These are phyloP conservation scores for Arabidopsis arenosa DNA, from an alignment of 345 rosid species.

Conservation along the genomic window DNA sequence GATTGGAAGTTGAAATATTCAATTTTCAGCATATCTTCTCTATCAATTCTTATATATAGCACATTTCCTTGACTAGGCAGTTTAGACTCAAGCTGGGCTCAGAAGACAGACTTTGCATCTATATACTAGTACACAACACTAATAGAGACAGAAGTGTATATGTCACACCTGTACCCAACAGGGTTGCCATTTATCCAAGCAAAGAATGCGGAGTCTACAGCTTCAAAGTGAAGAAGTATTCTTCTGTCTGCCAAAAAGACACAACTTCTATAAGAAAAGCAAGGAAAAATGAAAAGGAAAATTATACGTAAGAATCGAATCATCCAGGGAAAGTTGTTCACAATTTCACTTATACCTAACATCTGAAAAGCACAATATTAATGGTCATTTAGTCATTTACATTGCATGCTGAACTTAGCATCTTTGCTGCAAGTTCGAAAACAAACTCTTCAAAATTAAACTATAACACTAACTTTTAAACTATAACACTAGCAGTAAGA, in stretches of 20 bases:
- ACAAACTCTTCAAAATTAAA: neutral
- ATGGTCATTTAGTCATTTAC: neutral
- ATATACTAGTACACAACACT: neutral
- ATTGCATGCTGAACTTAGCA: conserved; percentile 8
- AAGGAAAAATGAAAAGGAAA: conserved; percentile 14
- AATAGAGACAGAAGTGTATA: neutral
- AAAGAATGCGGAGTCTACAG: conserved; percentile 94
- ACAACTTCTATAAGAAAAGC: conserved; percentile 8
- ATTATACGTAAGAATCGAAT: neutral
- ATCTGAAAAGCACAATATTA: conserved; percentile 6
- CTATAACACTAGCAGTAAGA: neutral
- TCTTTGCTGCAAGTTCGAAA: neutral
- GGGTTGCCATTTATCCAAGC: conserved; percentile 89
- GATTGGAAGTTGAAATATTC: neutral
- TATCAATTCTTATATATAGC: neutral
- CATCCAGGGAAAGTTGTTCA: neutral
- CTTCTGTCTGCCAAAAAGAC: conserved; percentile 74
- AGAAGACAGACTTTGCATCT: conserved; percentile 3
- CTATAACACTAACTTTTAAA: neutral
- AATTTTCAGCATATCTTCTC: neutral
- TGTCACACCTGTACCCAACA: conserved; percentile 86
- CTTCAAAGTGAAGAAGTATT: conserved; percentile 95
- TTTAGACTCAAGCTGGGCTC: conserved; percentile 17
- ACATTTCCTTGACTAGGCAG: conserved; percentile 12
- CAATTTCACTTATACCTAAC: neutral